phyloP scores from a whole-genome alignment of 148 eudicot genomes.

The Dysphania ambrosioides region DNA sequence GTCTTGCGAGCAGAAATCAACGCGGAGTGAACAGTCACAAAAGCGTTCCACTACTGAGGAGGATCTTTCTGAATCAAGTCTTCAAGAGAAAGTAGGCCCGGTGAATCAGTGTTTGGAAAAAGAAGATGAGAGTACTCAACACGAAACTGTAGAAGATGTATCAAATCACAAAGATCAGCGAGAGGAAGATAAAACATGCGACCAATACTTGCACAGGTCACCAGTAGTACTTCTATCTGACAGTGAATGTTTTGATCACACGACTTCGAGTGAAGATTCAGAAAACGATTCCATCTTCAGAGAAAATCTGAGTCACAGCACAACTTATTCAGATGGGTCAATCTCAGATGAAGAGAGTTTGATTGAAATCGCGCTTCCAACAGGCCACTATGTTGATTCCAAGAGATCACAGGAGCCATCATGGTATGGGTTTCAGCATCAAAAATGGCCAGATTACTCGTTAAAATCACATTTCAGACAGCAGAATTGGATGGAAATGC shows the following conservation, averaged over 20 bases:
- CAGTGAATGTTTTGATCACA: constrained; percentile 45
- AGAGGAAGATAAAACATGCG: not conserved
- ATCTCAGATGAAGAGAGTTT: constrained; percentile 90
- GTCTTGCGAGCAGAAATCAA: constrained; percentile 7
- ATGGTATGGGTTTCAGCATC: constrained; percentile 28
- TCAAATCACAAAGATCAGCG: not conserved
- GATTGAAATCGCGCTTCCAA: constrained; percentile 74
- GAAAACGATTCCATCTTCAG: constrained; percentile 45
- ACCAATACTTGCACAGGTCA: constrained; percentile 11
- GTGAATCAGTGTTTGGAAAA: not conserved
- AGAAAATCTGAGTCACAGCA: constrained; percentile 19
- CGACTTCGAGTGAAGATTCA: constrained; percentile 47
- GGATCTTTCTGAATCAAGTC: not conserved
- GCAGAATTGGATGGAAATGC: constrained; percentile 39
- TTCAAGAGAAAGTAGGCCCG: constrained; percentile 1
- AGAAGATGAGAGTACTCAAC: not conserved
- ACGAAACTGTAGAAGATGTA: not conserved
- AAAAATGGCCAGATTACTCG: constrained; percentile 32
- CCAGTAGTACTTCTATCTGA: constrained; percentile 47
- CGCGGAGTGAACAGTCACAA: not conserved
- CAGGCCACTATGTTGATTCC: constrained; percentile 48
- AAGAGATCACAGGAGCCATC: constrained; percentile 25
- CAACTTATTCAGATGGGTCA: constrained; percentile 48
- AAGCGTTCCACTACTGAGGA: not conserved
- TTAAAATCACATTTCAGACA: constrained; percentile 30